phyloP scores from a whole-genome alignment of 1,284 basidiomycete genomes.

The Naganishia liquefaciens region DNA sequence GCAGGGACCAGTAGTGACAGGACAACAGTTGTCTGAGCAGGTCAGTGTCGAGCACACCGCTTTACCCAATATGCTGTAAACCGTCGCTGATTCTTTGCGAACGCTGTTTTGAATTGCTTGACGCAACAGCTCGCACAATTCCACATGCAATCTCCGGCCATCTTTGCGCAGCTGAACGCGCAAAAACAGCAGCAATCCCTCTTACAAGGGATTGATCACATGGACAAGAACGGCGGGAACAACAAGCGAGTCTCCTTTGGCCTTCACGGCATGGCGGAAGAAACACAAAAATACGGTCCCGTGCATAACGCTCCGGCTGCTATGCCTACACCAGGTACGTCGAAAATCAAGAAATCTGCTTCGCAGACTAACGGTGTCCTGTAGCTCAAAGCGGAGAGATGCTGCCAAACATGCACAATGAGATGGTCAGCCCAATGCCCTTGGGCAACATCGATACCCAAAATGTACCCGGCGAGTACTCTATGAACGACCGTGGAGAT shows the following conservation, averaged over 20 bases:
- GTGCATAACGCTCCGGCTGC: slow-evolving; percentile 29
- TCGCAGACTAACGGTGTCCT: background rate
- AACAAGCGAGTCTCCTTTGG: slow-evolving; percentile 12
- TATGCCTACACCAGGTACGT: slow-evolving; percentile 47
- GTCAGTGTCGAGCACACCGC: slow-evolving; percentile 6
- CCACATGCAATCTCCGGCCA: slow-evolving; percentile 53
- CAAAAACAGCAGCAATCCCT: slow-evolving; percentile 6
- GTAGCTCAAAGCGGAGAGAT: slow-evolving; percentile 50
- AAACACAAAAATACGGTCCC: slow-evolving; percentile 9
- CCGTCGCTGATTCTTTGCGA: too few relatives aligned
- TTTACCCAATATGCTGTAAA: background rate
- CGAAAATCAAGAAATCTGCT: background rate
- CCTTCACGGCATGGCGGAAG: slow-evolving; percentile 29
- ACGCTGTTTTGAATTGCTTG: background rate
- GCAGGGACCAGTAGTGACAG: background rate
- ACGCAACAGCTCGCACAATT: slow-evolving; percentile 49
- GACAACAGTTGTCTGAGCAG: slow-evolving; percentile 24
- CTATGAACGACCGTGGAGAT: slow-evolving; percentile 40
- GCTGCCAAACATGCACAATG: slow-evolving; percentile 42
- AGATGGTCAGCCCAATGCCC: slow-evolving; percentile 50
- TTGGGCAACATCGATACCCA: slow-evolving; percentile 36
- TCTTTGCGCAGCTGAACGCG: slow-evolving; percentile 41
- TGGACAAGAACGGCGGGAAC: background rate
- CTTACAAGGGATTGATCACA: background rate
- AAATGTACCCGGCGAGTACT: slow-evolving; percentile 38